phyloP scores from a whole-genome alignment of 441 rosid species.

The California macrophylla region DNA sequence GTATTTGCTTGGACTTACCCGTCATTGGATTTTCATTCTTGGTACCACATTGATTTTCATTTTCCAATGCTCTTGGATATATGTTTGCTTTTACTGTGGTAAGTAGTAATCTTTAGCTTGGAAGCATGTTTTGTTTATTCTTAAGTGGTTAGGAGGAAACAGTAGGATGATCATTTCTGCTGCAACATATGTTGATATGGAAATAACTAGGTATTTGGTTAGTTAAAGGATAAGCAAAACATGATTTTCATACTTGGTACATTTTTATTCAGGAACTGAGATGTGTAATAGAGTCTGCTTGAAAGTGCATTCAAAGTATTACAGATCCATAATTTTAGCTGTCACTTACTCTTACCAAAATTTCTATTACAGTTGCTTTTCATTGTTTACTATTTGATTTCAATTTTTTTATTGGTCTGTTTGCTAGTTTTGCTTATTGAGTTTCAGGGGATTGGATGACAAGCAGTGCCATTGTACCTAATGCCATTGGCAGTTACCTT shows the following conservation, averaged over 20 bases:
- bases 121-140: no score
- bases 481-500: background rate
- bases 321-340: background rate
- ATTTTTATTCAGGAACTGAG: background rate
- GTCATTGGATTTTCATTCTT: slow-evolving; percentile 10
- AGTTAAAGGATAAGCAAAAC: background rate
- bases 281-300: background rate
- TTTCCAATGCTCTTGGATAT: background rate
- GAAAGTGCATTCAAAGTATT: background rate
- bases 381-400: background rate
- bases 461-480: background rate
- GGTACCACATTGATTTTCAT: background rate
- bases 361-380: background rate
- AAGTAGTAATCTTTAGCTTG: background rate
- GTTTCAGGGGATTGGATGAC: background rate
- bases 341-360: background rate
- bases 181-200: background rate
- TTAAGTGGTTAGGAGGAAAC: no score
- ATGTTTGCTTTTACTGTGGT: background rate
- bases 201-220: background rate
- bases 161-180: no score
- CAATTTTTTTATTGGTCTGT: background rate
- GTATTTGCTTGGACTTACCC: slow-evolving; percentile 25
- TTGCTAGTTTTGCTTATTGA: background rate
- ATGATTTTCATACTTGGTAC: background rate